Evolutionary conservation across 176 grass and related monocot genomes (phyloP).

Genomic region (Triticum monococcum): DNA sequence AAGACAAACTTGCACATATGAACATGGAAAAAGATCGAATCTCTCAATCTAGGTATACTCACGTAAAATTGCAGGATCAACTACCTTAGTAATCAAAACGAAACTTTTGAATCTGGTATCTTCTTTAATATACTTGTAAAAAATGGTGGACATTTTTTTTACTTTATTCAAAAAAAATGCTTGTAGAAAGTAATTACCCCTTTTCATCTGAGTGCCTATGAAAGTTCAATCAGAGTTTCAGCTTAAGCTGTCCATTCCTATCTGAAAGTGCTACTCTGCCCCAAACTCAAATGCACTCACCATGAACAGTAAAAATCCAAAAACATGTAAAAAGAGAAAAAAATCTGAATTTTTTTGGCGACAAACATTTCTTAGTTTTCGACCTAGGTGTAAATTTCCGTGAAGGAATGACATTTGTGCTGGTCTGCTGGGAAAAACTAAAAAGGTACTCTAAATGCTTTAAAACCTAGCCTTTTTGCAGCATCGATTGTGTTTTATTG

Average conservation of each 20-base stretch:
- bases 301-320: neutral
- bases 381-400: too few relatives aligned
- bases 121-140: neutral
- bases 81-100: neutral
- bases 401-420: too few relatives aligned
- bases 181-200: neutral
- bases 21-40: neutral
- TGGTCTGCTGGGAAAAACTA: too few relatives aligned
- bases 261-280: neutral
- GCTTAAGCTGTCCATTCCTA: neutral
- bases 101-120: neutral
- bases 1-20: slow-evolving; percentile 3
- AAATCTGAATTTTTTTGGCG: too few relatives aligned
- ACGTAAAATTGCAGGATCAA: neutral
- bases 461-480: too few relatives aligned
- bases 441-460: too few relatives aligned
- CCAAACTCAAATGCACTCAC: neutral
- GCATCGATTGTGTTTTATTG: too few relatives aligned
- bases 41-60: slow-evolving; percentile 2
- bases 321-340: too few relatives aligned
- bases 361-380: too few relatives aligned
- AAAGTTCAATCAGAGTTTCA: neutral
- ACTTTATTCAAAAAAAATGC: neutral
- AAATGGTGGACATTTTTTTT: neutral
- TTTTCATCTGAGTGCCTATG: neutral